Percentiles rank a stretch among this genome's conserved stretches.
Conservation (phyloP, 148 eudicot species). For the Pharnaceum exiguum region DNA sequence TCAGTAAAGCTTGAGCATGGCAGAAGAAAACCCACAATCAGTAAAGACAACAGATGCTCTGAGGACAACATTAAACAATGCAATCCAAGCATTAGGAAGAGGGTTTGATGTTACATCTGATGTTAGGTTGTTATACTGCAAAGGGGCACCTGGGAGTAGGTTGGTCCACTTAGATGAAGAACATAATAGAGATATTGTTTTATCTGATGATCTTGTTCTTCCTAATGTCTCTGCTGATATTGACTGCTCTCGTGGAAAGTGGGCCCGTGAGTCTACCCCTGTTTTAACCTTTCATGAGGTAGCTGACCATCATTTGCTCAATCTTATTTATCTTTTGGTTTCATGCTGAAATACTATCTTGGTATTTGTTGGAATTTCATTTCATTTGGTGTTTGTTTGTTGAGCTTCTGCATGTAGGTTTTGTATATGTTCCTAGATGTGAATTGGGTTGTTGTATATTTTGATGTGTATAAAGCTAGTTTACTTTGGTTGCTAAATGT, state of each 20-base stretch:
- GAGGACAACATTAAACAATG: slow-evolving; percentile 56
- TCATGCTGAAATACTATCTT: neutral
- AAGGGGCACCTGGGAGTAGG: slow-evolving; percentile 77
- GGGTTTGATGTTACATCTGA: slow-evolving; percentile 98
- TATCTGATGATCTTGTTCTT: slow-evolving; percentile 40
- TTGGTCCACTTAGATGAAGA: slow-evolving; percentile 69
- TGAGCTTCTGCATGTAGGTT: no score
- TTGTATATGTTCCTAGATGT: neutral
- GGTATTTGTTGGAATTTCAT: neutral
- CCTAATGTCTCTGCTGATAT: slow-evolving; percentile 77
- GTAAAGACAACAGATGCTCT: slow-evolving; percentile 43
- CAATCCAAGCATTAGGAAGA: slow-evolving; percentile 87
- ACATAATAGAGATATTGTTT: slow-evolving; percentile 38
- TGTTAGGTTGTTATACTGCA: slow-evolving; percentile 88
- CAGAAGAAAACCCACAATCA: slow-evolving; percentile 4
- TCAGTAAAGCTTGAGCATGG: no score
- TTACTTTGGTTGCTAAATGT: no score
- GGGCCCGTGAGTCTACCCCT: slow-evolving; percentile 43
- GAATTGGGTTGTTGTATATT: neutral
- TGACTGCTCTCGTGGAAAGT: slow-evolving; percentile 44
- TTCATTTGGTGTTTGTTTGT: neutral
- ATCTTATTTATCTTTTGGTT: neutral
- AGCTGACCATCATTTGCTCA: neutral
- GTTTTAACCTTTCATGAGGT: slow-evolving; percentile 78
- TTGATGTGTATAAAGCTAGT: no score